phyloP scores from a whole-genome alignment of 2,329 filamentous ascomycete genomes.

The Aspergillus pseudotamarii region DNA sequence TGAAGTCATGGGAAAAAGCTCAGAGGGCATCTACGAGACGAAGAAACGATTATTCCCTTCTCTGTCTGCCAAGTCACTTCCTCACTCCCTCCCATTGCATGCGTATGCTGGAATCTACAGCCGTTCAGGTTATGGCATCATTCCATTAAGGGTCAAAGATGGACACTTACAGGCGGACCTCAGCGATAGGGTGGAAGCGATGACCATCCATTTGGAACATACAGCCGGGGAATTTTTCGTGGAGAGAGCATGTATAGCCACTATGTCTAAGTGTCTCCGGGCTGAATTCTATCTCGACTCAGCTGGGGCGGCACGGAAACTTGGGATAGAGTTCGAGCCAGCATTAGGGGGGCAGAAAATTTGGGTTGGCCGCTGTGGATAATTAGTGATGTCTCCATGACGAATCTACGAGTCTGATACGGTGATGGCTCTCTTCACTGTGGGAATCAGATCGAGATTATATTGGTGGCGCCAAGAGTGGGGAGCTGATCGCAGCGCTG shows the following conservation, averaged over 20 bases:
- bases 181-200: slow-evolving; percentile 13
- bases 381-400: background rate
- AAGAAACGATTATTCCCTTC: slow-evolving; percentile 18
- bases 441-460: background rate
- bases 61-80: slow-evolving; percentile 10
- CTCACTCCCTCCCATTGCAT: slow-evolving; percentile 16
- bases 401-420: background rate
- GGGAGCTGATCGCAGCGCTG: background rate
- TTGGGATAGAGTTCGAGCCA: slow-evolving; percentile 21
- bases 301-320: slow-evolving; percentile 6
- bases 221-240: slow-evolving; percentile 25
- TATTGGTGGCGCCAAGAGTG: background rate
- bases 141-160: slow-evolving; percentile 8
- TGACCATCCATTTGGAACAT: slow-evolving; percentile 17
- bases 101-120: slow-evolving; percentile 22
- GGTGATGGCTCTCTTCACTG: background rate
- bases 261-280: background rate
- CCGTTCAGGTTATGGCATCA: slow-evolving; percentile 11
- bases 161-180: slow-evolving; percentile 15
- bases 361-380: slow-evolving; percentile 17
- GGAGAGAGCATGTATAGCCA: background rate
- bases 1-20: background rate
- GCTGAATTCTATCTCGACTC: slow-evolving; percentile 20
- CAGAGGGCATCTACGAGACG: background rate
- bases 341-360: slow-evolving; percentile 18